Evolutionary conservation across 192 early-diverging fungal species (phyloP), one percentile per base, ranked within the genome.

Genomic region (Lobulomyces angularis): DNA sequence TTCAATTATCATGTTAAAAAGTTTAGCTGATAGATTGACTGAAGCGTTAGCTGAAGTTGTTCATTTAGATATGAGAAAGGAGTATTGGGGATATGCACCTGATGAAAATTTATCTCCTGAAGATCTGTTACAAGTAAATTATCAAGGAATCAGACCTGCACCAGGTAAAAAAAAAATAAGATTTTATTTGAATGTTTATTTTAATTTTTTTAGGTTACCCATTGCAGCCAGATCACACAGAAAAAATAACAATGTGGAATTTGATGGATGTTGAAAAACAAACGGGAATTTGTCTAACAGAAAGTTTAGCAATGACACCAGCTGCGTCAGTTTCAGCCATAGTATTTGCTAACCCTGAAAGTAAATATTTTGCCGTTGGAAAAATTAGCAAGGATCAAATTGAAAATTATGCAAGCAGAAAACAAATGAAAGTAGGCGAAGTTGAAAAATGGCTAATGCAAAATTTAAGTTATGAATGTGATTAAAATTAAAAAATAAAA

Each of bases 221-320:
- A 19, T 87, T 79, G 18, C 90, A 95, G 56, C 90, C 90, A 9
- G 90, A 95, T 45, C 90, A 95, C 55, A 82, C 84, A 0, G 90
- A 95, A 58, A 95, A 95, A 71, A 48, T 50, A 41, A 85, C 84
- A 19, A 90, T 95, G 86, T 95, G 90, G 90, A 65, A 82, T 19
- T 41, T 95, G 29, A 81, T 78, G 50, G 69, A 85, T 36, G 82
- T 90, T 57, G 61, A 67, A 21, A 74, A 80, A 51, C 46, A 71
- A 43, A 88, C 84, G 7, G 87, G 84, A 8, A 90, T 95, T 44
- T 72, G 64, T 27, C 63, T 95, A 45, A 95, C 90, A n/a, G 90
- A 95, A 45, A 82, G 77, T 12, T 58, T 91, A 59, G 88, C 88
- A 44, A 95, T 95, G 90, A 72, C 79, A 14, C 90, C 90, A 1